These are phyloP conservation scores for Fistulifera pelliculosa DNA, from an alignment of 108 stramenopile genomes.

Conservation along the genomic window DNA sequence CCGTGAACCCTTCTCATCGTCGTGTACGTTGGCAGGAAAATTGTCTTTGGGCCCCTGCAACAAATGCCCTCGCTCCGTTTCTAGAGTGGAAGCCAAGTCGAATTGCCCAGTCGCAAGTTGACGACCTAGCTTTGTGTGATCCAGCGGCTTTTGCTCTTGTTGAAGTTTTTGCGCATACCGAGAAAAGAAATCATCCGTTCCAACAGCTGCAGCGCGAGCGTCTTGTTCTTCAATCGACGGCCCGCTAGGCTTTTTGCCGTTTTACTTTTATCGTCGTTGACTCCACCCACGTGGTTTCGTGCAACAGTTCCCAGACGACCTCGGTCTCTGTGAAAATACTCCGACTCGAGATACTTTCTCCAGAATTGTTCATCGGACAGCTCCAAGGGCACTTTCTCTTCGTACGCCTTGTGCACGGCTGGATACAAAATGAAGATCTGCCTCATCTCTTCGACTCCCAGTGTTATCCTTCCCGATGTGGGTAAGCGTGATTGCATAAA, in stretches of 20 bases:
- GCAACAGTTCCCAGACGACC: constrained; percentile 60
- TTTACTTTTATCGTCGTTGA: neutral
- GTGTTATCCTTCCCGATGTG: constrained; percentile 29
- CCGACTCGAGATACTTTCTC: constrained; percentile 77
- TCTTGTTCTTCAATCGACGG: constrained; percentile 40
- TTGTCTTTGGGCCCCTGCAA: constrained; percentile 49
- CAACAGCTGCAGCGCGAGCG: constrained; percentile 68
- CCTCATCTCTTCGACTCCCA: constrained; percentile 77
- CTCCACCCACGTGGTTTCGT: constrained; percentile 22
- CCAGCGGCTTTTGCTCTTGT: constrained; percentile 9
- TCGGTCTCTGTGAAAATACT: constrained; percentile 85
- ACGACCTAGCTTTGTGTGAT: constrained; percentile 17
- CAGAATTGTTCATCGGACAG: constrained; percentile 84
- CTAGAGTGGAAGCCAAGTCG: constrained; percentile 73
- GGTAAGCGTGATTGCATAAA: constrained; percentile 63
- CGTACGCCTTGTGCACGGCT: constrained; percentile 84
- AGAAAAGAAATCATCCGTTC: constrained; percentile 77
- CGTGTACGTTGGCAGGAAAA: constrained; percentile 42
- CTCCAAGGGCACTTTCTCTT: constrained; percentile 86
- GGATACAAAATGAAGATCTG: constrained; percentile 88
- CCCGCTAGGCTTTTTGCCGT: constrained; percentile 19
- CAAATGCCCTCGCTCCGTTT: constrained; percentile 73
- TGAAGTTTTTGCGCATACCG: constrained; percentile 57
- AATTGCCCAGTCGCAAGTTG: constrained; percentile 77
- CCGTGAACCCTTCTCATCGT: constrained; percentile 50